phyloP scores from a whole-genome alignment of 768 basidiomycete species.

The Hypholoma fasciculare region DNA sequence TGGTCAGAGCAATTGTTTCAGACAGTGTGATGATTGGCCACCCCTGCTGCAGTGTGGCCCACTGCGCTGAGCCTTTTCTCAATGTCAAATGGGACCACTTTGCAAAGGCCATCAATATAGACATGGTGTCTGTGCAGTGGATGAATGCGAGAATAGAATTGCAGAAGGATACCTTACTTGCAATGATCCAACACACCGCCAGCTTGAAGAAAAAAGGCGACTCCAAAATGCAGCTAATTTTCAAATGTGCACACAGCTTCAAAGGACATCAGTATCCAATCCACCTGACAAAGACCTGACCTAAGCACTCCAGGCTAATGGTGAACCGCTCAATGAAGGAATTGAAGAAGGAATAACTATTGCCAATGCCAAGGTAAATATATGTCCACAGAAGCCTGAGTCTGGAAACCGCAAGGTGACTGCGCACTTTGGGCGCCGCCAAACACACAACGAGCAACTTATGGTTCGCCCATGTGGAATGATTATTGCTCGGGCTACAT shows the following conservation, averaged over 20 bases:
- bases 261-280: background rate
- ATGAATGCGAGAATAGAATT: background rate
- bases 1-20: conserved; percentile 10
- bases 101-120: conserved; percentile 5
- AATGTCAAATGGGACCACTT: conserved; percentile 10
- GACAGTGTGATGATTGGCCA: conserved; percentile 15
- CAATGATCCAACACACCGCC: background rate
- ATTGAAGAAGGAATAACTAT: too few relatives aligned
- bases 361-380: too few relatives aligned
- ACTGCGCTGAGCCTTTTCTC: conserved; percentile 8
- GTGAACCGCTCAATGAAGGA: background rate
- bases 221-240: background rate
- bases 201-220: background rate
- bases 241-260: background rate
- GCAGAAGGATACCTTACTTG: background rate
- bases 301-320: background rate
- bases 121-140: conserved; percentile 8
- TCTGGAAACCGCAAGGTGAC: conserved; percentile 17
- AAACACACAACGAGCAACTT: conserved; percentile 30
- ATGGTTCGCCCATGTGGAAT: conserved; percentile 24
- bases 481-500: conserved; percentile 23
- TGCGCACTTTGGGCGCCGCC: conserved; percentile 23
- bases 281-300: background rate
- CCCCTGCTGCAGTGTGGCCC: conserved; percentile 12
- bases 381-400: background rate